Conservation (phyloP, 495 filamentous ascomycete genomes). For the Aspergillus asperescens region DNA sequence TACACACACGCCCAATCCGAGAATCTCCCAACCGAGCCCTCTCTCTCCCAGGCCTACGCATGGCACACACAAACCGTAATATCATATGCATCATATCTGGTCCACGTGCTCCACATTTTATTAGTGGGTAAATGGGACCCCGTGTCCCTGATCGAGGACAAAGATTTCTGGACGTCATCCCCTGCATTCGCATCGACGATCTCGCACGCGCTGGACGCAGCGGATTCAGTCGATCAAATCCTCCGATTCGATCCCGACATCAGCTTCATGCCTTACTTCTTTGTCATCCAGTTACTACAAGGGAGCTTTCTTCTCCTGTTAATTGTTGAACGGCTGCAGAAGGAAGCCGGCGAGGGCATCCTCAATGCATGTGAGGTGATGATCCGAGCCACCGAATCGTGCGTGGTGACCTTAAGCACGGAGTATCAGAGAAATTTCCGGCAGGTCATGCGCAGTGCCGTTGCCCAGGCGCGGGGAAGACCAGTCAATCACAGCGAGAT, state of each 20-base stretch:
- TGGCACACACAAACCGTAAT: constrained; percentile 81
- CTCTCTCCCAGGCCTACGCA: constrained; percentile 47
- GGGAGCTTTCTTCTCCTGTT: constrained; percentile 76
- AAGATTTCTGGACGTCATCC: constrained; percentile 82
- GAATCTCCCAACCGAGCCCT: constrained; percentile 38
- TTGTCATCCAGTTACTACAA: constrained; percentile 79
- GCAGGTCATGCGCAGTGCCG: constrained; percentile 76
- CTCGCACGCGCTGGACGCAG: constrained; percentile 71
- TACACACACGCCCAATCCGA: constrained; percentile 24
- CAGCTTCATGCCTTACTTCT: constrained; percentile 88
- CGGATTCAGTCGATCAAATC: constrained; percentile 75
- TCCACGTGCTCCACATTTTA: constrained; percentile 79
- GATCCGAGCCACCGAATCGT: constrained; percentile 78
- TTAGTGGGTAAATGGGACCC: constrained; percentile 85
- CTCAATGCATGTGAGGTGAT: constrained; percentile 82
- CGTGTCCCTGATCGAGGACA: constrained; percentile 78
- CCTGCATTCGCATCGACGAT: constrained; percentile 77
- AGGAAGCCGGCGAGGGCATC: constrained; percentile 72
- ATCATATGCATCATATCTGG: constrained; percentile 83
- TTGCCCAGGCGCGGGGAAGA: constrained; percentile 69
- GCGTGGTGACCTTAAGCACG: constrained; percentile 77
- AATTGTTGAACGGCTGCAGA: constrained; percentile 76
- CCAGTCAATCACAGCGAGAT: constrained; percentile 73
- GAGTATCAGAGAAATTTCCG: constrained; percentile 85
- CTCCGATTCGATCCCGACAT: constrained; percentile 80